Evolutionary conservation across 225 moss, liverwort and hornwort genomes (phyloP).

Genomic region (Climacium dendroides): DNA sequence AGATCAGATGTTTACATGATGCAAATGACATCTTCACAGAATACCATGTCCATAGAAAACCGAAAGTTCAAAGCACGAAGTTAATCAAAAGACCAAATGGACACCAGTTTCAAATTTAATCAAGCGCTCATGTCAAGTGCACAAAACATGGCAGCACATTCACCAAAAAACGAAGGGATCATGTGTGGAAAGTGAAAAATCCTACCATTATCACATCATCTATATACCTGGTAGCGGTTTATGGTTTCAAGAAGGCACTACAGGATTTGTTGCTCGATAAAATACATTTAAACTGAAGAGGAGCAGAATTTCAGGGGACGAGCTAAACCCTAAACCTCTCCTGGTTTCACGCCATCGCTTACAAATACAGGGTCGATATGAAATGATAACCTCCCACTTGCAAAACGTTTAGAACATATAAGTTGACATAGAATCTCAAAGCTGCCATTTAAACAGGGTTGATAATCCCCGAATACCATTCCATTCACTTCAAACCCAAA

Average conservation of each 20-base stretch:
- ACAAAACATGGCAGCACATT: not conserved
- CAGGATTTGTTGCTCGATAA: not conserved
- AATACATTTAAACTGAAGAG: not conserved
- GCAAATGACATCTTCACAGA: not conserved
- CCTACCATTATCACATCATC: not conserved
- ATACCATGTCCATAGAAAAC: not conserved
- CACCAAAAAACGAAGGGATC: not conserved
- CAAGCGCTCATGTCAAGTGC: not conserved
- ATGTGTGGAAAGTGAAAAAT: not conserved
- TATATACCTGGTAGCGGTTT: not conserved
- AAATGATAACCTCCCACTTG: not conserved
- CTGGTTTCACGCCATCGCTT: not conserved
- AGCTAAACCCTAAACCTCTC: not conserved
- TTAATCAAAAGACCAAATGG: not conserved
- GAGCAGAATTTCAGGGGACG: not conserved
- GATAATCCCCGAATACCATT: not conserved
- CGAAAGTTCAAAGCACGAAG: not conserved
- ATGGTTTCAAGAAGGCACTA: not conserved
- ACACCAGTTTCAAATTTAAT: not conserved
- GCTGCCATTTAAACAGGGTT: not conserved
- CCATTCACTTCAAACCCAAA: not conserved
- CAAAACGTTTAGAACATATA: not conserved
- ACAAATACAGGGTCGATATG: not conserved
- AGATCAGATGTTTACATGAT: not conserved
- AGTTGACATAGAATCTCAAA: not conserved